Evolutionary conservation across 2,329 filamentous ascomycete species (phyloP), one percentile per base, ranked within the genome.

Genomic region (Trichoderma sp.): DNA sequence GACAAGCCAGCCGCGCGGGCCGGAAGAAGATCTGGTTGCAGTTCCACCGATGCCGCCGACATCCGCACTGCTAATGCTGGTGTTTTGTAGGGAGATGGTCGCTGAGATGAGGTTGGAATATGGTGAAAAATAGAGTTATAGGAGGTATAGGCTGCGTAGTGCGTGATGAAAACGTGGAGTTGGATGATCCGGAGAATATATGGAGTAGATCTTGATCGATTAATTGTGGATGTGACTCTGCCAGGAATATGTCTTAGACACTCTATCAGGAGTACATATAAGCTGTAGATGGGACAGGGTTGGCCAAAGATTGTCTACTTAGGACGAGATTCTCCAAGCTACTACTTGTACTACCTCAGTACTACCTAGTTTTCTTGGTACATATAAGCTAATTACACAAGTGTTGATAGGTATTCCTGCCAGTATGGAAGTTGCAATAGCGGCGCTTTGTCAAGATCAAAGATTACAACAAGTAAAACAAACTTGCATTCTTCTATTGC

Each of bases 41-140:
- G 59, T 16, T 37, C 55, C 73, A 70, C 71, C 74, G 73, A 75
- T 73, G 70, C 74, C 73, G 71, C 75, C 75, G 74, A 75, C 72
- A 75, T 60, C 74, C 74, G 74, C 31, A 10, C 21, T 53, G 16
- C 14, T n/a, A 21, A 47, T 21, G 2, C 37, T 52, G 40, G 1
- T 1, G 6, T 37, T 40, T 66, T 35, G 29, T 0, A 59, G 40
- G 21, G 37, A 59, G 5, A 37, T 52, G 16, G 16, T n/a, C n/a
- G 7, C 27, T 14, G n/a, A 27, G 7, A 21, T 37, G 40, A 59
- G 29, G 43, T 21, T 37, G 24, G 6, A 49, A 52, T 52, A 52
- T 1, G 40, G 37, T 37, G 11, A 52, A 59, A 37, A 37, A n/a
- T 49, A 58, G n/a, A 67, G 40, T 67, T 67, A 67, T 52, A 27